These are phyloP conservation scores for Aspergillus ellipticus DNA, from an alignment of 495 filamentous ascomycete genomes.

Conservation along the genomic window DNA sequence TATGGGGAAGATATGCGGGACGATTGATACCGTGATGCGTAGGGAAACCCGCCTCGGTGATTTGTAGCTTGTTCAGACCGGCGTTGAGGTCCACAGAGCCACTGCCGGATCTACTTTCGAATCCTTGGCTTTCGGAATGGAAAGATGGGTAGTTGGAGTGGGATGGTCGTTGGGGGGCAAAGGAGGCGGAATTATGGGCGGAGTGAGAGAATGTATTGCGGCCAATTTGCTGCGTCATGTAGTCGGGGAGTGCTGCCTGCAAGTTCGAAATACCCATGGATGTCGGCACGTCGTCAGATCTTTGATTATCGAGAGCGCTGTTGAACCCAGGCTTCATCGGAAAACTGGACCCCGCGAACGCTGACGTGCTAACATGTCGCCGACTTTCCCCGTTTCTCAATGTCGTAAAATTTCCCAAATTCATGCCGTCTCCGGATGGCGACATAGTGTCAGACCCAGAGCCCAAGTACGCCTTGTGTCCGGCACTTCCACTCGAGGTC, in stretches of 20 bases:
- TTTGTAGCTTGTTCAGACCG: slow-evolving; percentile 32
- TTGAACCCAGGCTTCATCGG: slow-evolving; percentile 29
- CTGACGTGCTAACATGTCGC: slow-evolving; percentile 29
- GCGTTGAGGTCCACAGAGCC: slow-evolving; percentile 31
- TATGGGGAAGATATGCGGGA: slow-evolving; percentile 27
- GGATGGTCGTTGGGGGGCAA: slow-evolving; percentile 26
- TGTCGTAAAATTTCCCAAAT: slow-evolving; percentile 19
- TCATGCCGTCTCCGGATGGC: slow-evolving; percentile 32
- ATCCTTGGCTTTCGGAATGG: slow-evolving; percentile 37
- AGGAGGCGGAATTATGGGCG: slow-evolving; percentile 39
- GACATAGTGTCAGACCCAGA: slow-evolving; percentile 32
- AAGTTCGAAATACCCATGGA: slow-evolving; percentile 30
- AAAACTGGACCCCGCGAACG: slow-evolving; percentile 28
- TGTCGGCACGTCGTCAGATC: slow-evolving; percentile 27
- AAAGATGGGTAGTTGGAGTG: slow-evolving; percentile 39
- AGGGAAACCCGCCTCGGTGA: slow-evolving; percentile 28
- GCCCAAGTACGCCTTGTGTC: slow-evolving; percentile 34
- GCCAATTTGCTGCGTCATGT: slow-evolving; percentile 23
- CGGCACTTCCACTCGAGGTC: slow-evolving; percentile 18
- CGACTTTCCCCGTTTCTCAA: slow-evolving; percentile 26
- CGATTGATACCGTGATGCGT: slow-evolving; percentile 23
- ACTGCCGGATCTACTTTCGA: slow-evolving; percentile 29
- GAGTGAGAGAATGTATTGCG: slow-evolving; percentile 35
- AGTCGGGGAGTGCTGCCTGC: slow-evolving; percentile 27
- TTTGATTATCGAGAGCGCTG: slow-evolving; percentile 26